Percentiles rank a stretch among this genome's conserved stretches.
Evolutionary conservation across 2,329 filamentous ascomycete species (phyloP).

Genomic region (Truncatella angustata): DNA sequence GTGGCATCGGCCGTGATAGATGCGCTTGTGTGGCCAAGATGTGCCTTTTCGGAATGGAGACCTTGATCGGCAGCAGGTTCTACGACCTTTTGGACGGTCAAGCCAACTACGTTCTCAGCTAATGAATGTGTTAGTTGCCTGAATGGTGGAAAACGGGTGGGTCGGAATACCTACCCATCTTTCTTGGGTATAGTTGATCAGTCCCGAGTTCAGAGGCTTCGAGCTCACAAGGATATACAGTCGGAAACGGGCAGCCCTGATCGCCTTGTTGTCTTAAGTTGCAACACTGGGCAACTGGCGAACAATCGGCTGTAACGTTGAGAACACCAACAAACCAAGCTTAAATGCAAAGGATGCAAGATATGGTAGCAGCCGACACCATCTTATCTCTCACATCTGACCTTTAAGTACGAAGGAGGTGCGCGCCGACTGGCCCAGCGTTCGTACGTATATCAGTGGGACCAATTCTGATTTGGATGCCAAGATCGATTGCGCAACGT

Average conservation of each 20-base stretch:
- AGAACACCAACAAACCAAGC: too few relatives aligned
- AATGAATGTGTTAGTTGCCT: not conserved
- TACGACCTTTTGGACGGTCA: constrained; percentile 15
- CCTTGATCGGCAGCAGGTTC: constrained; percentile 15
- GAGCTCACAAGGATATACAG: too few relatives aligned
- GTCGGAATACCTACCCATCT: too few relatives aligned
- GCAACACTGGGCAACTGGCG: too few relatives aligned
- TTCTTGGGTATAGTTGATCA: not conserved
- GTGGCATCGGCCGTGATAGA: not conserved
- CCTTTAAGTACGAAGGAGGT: not conserved
- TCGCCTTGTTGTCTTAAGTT: too few relatives aligned
- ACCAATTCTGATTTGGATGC: not conserved
- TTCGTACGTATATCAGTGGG: not conserved
- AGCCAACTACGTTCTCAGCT: constrained; percentile 18
- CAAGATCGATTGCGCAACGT: constrained; percentile 11
- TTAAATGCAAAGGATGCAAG: too few relatives aligned
- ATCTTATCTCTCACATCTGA: not conserved
- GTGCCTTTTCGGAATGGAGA: not conserved
- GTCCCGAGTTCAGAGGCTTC: too few relatives aligned
- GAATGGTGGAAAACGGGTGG: not conserved
- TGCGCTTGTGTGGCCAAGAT: not conserved
- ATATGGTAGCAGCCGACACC: not conserved
- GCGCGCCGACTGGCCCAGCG: not conserved
- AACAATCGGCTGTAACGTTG: too few relatives aligned
- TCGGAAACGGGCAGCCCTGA: too few relatives aligned